Evolutionary conservation across 1,284 basidiomycete species (phyloP), one percentile per base, ranked within the genome.

Genomic region (Cutaneotrichosporon mucoides): DNA sequence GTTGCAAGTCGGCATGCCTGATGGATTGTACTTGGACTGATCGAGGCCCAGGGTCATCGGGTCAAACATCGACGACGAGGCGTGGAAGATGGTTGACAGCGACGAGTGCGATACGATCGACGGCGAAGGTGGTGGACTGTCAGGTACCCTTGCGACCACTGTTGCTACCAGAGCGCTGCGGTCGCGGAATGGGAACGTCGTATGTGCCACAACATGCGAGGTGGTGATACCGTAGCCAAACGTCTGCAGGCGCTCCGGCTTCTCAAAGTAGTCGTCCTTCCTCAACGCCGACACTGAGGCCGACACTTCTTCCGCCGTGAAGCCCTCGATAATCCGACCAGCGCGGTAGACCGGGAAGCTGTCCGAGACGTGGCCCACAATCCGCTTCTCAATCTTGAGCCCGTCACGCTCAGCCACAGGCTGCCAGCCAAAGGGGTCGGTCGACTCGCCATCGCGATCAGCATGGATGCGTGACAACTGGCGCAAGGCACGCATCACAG

Each of bases 321-420:
- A 84, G 1, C 95, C 94, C 73, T 98, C 89, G 50, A 99, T 88
- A 61, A 99, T 91, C 76, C 92, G 90, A 72, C 90, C 88, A 0
- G 90, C 92, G 61, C 88, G 88, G 72, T 94, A 89, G 4, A 98
- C 86, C 0, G 91, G 89, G 49, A 96, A 85, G 46, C 84, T 82
- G 7, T 87, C 82, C 7, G 92, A 96, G 12, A 97, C 84, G 55
- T 89, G 86, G 2, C 87, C 82, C 9, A 87, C 85, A 13, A 87
- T 74, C 68, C 89, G 89, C 64, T 88, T 86, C 63, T 90, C 86
- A 5, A 97, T 84, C 8, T 86, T 82, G 47, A 95, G 79, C 8
- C 87, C 89, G 65, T 80, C 80, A 33, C 90, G 90, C 62, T 92
- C 90, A 49, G 84, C 85, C 16, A 95, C 84, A 2, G 87, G 78